Evolutionary conservation across 129 eudicot species (phyloP).

Genomic region (Artemisia tridentata): DNA sequence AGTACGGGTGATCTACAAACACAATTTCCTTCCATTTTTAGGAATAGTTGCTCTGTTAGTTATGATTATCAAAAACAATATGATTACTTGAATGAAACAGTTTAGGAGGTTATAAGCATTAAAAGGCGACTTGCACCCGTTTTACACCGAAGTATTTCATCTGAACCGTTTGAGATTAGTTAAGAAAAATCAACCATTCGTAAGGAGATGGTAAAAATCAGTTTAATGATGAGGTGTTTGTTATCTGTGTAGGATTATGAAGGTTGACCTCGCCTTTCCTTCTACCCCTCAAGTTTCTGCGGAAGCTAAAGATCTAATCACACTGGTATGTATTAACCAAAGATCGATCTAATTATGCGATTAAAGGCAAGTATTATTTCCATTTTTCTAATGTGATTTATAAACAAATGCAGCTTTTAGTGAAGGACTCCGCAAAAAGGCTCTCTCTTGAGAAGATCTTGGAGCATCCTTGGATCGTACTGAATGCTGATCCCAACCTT

Average conservation of each 20-base stretch:
- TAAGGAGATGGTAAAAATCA: constrained; percentile 2
- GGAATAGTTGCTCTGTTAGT: not conserved
- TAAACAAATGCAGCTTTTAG: constrained; percentile 71
- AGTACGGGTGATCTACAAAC: not conserved
- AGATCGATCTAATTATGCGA: not conserved
- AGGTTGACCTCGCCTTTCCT: constrained; percentile 82
- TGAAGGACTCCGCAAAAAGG: constrained; percentile 84
- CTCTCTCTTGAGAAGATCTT: constrained; percentile 83
- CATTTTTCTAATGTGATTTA: not conserved
- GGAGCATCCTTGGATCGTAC: constrained; percentile 85
- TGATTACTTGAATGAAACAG: not conserved
- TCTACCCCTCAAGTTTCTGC: constrained; percentile 55
- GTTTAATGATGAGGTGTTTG: constrained; percentile 5
- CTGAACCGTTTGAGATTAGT: not conserved
- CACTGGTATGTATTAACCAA: constrained; percentile 43
- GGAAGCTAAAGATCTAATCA: constrained; percentile 79
- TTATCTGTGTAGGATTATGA: constrained; percentile 59
- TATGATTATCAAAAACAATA: not conserved
- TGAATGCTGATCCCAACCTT: constrained; percentile 63
- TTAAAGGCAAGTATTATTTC: not conserved
- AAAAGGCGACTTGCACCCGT: not conserved
- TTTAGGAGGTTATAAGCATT: not conserved
- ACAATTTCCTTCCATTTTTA: not conserved
- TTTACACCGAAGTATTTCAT: not conserved
- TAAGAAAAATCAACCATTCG: not conserved